A percentile compares a stretch with the other conserved stretches of the same genome.
These are phyloP conservation scores for Nitzschia sp. DNA, from an alignment of 108 stramenopile species.

Conservation along the genomic window DNA sequence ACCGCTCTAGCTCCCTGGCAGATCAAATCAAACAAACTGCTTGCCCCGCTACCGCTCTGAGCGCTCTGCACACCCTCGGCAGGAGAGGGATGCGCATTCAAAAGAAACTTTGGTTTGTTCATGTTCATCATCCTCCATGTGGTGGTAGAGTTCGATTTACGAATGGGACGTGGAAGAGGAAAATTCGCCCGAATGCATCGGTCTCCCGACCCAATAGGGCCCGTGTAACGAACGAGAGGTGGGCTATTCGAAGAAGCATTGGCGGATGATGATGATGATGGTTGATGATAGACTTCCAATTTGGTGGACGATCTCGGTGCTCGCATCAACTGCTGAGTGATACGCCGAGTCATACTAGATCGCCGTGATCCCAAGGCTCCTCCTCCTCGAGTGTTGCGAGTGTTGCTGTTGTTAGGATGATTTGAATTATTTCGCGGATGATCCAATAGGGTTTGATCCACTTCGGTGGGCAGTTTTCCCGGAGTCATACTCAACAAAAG, in stretches of 20 bases:
- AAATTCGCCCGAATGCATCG: conserved; percentile 66
- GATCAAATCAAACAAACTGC: conserved; percentile 1
- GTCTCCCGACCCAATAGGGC: conserved; percentile 64
- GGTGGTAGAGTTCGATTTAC: background rate
- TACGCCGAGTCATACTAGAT: too few species aligned
- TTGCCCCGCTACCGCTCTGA: background rate
- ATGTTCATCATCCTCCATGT: background rate
- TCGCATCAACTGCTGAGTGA: background rate
- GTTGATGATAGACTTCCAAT: conserved; percentile 11
- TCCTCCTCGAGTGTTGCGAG: background rate
- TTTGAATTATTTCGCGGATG: background rate
- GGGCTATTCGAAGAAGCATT: too few species aligned
- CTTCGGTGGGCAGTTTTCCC: conserved; percentile 9
- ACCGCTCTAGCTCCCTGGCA: conserved; percentile 4
- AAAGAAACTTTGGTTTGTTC: background rate
- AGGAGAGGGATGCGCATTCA: background rate
- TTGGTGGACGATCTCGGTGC: conserved; percentile 1
- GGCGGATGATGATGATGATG: background rate
- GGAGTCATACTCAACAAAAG: conserved; percentile 29
- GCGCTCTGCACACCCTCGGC: background rate
- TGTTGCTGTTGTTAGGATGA: background rate
- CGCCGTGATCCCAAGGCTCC: background rate
- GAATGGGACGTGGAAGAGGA: conserved; percentile 52
- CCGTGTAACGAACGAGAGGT: conserved; percentile 52
- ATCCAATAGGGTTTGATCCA: conserved; percentile 18